A percentile compares a stretch with the other conserved stretches of the same genome.
Conservation (phyloP, 2,329 filamentous ascomycete genomes). For the Ramularia endophylla region DNA sequence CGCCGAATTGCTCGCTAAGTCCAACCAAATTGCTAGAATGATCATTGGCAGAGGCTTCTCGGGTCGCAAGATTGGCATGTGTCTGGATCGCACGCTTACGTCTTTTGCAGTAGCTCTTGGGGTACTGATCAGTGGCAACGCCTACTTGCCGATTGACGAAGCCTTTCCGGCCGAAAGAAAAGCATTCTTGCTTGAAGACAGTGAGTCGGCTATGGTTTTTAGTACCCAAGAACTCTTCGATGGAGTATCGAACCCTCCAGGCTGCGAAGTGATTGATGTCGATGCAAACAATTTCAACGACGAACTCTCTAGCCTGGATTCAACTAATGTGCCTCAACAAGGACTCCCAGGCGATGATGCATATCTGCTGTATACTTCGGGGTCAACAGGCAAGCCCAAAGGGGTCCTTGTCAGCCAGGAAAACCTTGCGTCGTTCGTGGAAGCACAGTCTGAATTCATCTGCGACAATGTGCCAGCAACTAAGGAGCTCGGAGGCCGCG, state of each 20-base stretch:
- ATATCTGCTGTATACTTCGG: slow-evolving; percentile 31
- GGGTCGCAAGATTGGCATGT: slow-evolving; percentile 11
- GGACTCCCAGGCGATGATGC: slow-evolving; percentile 5
- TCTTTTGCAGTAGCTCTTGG: slow-evolving; percentile 10
- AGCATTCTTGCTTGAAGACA: slow-evolving; percentile 7
- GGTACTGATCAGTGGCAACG: slow-evolving; percentile 10
- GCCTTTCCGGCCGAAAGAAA: slow-evolving; percentile 12
- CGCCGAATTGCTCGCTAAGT: slow-evolving; percentile 6
- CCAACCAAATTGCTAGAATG: slow-evolving; percentile 9
- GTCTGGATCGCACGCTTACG: slow-evolving; percentile 10
- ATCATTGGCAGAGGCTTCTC: slow-evolving; percentile 5
- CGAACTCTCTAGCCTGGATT: background rate
- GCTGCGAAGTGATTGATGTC: slow-evolving; percentile 4
- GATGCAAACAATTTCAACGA: slow-evolving; percentile 2
- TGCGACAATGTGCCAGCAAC: slow-evolving; percentile 7
- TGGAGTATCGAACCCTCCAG: slow-evolving; percentile 1
- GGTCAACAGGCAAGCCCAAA: slow-evolving; percentile 71
- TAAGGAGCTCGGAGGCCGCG: slow-evolving; percentile 6
- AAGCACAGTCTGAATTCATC: slow-evolving; percentile 12
- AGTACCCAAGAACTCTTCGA: slow-evolving; percentile 9
- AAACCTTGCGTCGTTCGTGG: slow-evolving; percentile 47
- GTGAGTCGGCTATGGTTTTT: slow-evolving; percentile 8
- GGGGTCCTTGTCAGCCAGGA: slow-evolving; percentile 68
- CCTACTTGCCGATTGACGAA: slow-evolving; percentile 13
- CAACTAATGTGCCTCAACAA: background rate